Percentiles rank a stretch among this genome's conserved stretches.
These are phyloP conservation scores for Amyloporia xantha DNA, from an alignment of 768 basidiomycete genomes.

Conservation along the genomic window DNA sequence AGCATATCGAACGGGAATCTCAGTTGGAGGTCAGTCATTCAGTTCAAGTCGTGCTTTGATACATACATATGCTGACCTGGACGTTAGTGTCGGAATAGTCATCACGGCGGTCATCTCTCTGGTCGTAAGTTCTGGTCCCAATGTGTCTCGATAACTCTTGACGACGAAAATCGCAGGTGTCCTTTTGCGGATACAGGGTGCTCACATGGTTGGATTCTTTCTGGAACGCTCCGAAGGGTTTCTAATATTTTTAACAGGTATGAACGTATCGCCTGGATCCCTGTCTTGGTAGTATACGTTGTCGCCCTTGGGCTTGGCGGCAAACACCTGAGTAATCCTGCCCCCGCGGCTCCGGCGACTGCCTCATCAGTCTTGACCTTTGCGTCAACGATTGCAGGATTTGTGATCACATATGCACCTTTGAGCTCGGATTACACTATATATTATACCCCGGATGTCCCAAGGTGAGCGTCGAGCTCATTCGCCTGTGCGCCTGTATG, in stretches of 20 bases:
- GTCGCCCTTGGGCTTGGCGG: constrained; percentile 70
- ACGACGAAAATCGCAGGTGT: too few species aligned
- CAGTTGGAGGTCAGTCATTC: constrained; percentile 41
- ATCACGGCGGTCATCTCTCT: constrained; percentile 68
- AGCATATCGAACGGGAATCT: constrained; percentile 41
- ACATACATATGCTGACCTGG: not conserved
- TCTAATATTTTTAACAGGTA: constrained; percentile 40
- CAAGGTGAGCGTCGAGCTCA: constrained; percentile 47
- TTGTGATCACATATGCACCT: constrained; percentile 55
- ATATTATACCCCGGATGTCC: constrained; percentile 54
- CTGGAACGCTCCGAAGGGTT: not conserved
- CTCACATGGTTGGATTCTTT: constrained; percentile 39
- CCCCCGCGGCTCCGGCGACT: constrained; percentile 46
- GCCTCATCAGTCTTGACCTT: constrained; percentile 54
- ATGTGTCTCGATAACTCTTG: too few species aligned
- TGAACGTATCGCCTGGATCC: constrained; percentile 72
- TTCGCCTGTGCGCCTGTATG: too few species aligned
- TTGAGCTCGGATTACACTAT: constrained; percentile 70
- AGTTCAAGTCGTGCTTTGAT: not conserved
- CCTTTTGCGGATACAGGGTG: constrained; percentile 63
- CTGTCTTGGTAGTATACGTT: constrained; percentile 66
- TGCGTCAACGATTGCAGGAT: constrained; percentile 65
- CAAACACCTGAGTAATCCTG: constrained; percentile 50
- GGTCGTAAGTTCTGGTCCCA: constrained; percentile 33
- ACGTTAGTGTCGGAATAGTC: constrained; percentile 68